These are phyloP conservation scores for Orbilia blumenaviensis DNA, from an alignment of 2,329 filamentous ascomycete genomes.

Conservation along the genomic window DNA sequence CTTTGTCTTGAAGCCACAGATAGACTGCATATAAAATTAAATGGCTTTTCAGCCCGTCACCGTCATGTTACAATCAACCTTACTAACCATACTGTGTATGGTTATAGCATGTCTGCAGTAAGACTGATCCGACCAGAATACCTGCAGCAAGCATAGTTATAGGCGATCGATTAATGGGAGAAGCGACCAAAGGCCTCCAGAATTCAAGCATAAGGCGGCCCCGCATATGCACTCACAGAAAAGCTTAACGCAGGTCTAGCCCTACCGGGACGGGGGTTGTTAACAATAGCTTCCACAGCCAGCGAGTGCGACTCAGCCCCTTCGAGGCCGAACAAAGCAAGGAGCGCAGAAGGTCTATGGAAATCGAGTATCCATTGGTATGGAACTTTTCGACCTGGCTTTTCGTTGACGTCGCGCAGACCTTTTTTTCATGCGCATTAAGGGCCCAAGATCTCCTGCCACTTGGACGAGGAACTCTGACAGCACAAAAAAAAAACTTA, in stretches of 20 bases:
- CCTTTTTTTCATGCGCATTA: conserved; percentile 20
- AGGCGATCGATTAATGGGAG: not conserved
- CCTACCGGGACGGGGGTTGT: conserved; percentile 22
- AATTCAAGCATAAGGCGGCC: conserved; percentile 20
- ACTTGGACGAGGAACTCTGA: not conserved
- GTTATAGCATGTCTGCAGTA: not conserved
- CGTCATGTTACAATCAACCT: conserved; percentile 7
- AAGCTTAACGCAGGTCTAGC: conserved; percentile 31
- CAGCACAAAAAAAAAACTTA: not conserved
- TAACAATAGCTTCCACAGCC: conserved; percentile 18
- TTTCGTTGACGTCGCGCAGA: not conserved
- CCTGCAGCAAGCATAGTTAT: conserved; percentile 3
- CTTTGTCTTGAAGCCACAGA: not conserved
- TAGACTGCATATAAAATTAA: conserved; percentile 12
- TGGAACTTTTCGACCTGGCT: not conserved
- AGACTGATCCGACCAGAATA: not conserved
- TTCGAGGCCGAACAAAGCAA: not conserved
- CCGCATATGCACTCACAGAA: conserved; percentile 27
- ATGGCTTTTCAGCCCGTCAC: conserved; percentile 17
- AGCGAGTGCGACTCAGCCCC: conserved; percentile 14
- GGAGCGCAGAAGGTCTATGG: not conserved
- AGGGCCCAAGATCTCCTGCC: not conserved
- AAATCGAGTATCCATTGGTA: not conserved
- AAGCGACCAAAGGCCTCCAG: not conserved
- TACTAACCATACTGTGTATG: not conserved